A percentile compares a stretch with the other conserved stretches of the same genome.
Evolutionary conservation across 1,284 basidiomycete species (phyloP).

Genomic region (Phellinidium pouzarii): DNA sequence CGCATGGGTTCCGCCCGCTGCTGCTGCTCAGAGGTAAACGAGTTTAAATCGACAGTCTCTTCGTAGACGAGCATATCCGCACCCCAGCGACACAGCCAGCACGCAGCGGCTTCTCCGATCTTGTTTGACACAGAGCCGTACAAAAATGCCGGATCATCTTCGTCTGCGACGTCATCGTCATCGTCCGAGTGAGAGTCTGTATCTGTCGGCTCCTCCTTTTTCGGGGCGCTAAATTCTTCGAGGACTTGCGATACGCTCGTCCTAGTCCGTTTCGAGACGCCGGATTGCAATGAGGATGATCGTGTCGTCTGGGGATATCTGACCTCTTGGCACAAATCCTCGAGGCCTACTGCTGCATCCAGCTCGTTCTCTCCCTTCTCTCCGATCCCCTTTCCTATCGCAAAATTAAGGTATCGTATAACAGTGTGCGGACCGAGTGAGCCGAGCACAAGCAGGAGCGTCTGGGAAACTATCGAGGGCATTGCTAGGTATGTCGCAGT

Average conservation of each 20-base stretch:
- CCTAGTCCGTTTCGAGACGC: neutral
- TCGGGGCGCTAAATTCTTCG: neutral
- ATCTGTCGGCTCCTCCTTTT: conserved; percentile 23
- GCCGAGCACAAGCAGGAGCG: conserved; percentile 63
- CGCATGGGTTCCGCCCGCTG: conserved; percentile 19
- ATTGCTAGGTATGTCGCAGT: conserved; percentile 85
- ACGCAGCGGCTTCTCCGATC: conserved; percentile 84
- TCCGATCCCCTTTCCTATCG: conserved; percentile 68
- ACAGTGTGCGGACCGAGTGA: conserved; percentile 80
- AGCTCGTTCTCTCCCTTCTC: conserved; percentile 39
- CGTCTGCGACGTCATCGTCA: conserved; percentile 15
- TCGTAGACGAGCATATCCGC: conserved; percentile 71
- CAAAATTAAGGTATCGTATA: conserved; percentile 75
- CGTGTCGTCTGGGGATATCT: conserved; percentile 19
- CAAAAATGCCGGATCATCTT: conserved; percentile 39
- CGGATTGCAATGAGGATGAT: conserved; percentile 6
- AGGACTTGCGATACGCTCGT: neutral
- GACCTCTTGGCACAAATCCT: conserved; percentile 54
- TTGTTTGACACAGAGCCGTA: conserved; percentile 84
- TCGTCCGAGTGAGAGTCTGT: conserved; percentile 30
- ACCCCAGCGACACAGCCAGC: conserved; percentile 87
- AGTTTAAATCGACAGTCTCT: conserved; percentile 33
- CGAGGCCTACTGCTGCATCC: conserved; percentile 61
- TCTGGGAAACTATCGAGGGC: conserved; percentile 69
- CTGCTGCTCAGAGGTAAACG: neutral